These are phyloP conservation scores for Hypoxylon rubiginosum DNA, from an alignment of 2,329 filamentous ascomycete species.

Conservation along the genomic window DNA sequence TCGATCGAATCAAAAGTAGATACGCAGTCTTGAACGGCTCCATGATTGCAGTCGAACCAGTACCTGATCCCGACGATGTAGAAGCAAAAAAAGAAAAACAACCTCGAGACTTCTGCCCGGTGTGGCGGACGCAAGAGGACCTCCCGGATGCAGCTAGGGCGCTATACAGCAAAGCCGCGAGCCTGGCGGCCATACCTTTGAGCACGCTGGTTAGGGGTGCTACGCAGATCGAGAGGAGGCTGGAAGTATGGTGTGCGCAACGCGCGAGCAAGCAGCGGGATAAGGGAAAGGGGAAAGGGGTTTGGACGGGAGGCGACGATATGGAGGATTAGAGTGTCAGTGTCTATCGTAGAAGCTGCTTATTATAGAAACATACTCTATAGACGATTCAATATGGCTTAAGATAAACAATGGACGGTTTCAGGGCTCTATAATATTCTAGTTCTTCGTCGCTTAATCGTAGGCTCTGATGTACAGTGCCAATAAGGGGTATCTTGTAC, in stretches of 20 bases:
- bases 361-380: background rate
- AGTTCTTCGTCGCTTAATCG: too few relatives aligned
- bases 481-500: background rate
- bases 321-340: constrained; percentile 12
- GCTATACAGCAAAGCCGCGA: constrained; percentile 60
- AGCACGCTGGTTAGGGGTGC: constrained; percentile 54
- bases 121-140: constrained; percentile 57
- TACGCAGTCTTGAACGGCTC: constrained; percentile 43
- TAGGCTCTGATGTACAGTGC: too few relatives aligned
- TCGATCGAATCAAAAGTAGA: constrained; percentile 31
- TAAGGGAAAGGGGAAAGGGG: constrained; percentile 42
- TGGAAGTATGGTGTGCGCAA: constrained; percentile 53
- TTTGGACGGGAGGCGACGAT: constrained; percentile 25
- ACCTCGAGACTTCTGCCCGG: constrained; percentile 50
- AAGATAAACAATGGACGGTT: background rate
- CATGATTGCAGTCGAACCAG: constrained; percentile 34
- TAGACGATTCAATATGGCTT: background rate
- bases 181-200: constrained; percentile 54
- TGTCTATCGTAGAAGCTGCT: background rate
- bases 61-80: constrained; percentile 27
- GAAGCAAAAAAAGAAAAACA: constrained; percentile 44
- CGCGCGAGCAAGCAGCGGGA: constrained; percentile 46
- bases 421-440: background rate
- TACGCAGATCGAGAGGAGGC: constrained; percentile 54
- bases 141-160: constrained; percentile 57